Percentiles rank a stretch among this genome's conserved stretches.
Evolutionary conservation across 345 rosid species (phyloP).

Genomic region (Salix exigua): DNA sequence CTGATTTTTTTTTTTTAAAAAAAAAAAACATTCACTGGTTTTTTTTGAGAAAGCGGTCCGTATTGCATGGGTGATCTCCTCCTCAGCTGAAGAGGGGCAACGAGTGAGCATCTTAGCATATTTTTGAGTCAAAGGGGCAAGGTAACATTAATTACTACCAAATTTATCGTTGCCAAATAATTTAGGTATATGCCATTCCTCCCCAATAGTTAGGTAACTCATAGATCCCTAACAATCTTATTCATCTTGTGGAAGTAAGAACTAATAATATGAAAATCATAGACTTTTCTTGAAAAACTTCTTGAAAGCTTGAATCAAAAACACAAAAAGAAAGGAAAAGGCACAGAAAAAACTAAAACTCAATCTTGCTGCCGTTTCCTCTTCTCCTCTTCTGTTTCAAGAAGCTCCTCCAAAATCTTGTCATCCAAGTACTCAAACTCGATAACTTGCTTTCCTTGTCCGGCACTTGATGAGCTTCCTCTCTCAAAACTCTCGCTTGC

Average conservation of each 20-base stretch:
- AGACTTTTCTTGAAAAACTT: not conserved
- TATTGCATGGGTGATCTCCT: not conserved
- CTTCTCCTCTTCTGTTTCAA: conserved; percentile 63
- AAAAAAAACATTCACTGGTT: too few species aligned
- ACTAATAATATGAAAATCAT: not conserved
- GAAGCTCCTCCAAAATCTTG: conserved; percentile 77
- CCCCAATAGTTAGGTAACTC: not conserved
- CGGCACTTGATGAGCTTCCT: conserved; percentile 30
- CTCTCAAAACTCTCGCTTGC: conserved; percentile 3
- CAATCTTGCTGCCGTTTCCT: conserved; percentile 26
- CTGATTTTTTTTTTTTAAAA: too few species aligned
- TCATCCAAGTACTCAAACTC: conserved; percentile 81
- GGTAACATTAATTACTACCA: not conserved
- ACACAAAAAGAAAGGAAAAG: too few species aligned
- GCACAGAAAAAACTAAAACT: not conserved
- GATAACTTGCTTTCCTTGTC: conserved; percentile 46
- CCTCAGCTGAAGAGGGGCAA: not conserved
- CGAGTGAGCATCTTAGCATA: not conserved
- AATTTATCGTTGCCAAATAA: not conserved
- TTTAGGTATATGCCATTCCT: not conserved
- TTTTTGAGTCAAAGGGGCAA: not conserved
- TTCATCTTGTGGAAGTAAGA: not conserved
- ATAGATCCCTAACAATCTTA: not conserved
- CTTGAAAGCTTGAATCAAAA: not conserved
- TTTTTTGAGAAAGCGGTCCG: not conserved